Base-by-base conservation (phyloP, 345 rosid species). In the Erucastrum elatum region DNA sequence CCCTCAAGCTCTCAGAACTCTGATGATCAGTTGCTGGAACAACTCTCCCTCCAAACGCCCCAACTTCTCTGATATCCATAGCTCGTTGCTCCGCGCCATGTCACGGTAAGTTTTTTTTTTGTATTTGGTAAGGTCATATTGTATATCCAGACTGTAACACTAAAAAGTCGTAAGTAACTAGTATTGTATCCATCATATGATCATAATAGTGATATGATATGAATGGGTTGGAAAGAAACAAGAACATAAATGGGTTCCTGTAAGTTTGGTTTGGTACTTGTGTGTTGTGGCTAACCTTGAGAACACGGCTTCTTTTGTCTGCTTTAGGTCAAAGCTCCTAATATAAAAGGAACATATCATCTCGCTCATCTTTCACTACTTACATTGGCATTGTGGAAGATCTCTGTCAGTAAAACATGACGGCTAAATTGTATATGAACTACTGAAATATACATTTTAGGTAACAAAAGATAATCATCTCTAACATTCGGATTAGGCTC, bases 11-110 rank as follows among this genome's bases (percentile, higher is more conserved):
- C 80, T 94, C 75, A 89, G 85, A 81, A 74, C 87, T 78, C 85
- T 92, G 29, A 94, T 94, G 98, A 76, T 75, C 56, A 91, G 75
- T 81, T 94, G 98, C 86, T 94, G 98, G 98, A 90, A 88, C 83
- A 88, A 75, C 75, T 66, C 71, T 16, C 98, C 98, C 6, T 83
- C 88, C 17, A 91, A 90, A 84, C 98, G 98, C 29, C 97, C 93
- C 5, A 85, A 88, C 70, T 88, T 92, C 79, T 84, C 90, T 1
- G 90, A 94, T 77, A 89, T 94, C 46, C 76, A 91, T 26, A 85
- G 81, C 17, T 61, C 82, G 34, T 84, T 94, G 82, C 73, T 82
- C 10, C 87, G 87, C 64, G 31, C 85, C 70, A 82, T 63, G 6
- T 68, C 78, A 39, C 75, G 82, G 44, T 80, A 80, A 74, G 69